Conservation (phyloP, 192 early-diverging fungal species). For the Entomortierella beljakovae region DNA sequence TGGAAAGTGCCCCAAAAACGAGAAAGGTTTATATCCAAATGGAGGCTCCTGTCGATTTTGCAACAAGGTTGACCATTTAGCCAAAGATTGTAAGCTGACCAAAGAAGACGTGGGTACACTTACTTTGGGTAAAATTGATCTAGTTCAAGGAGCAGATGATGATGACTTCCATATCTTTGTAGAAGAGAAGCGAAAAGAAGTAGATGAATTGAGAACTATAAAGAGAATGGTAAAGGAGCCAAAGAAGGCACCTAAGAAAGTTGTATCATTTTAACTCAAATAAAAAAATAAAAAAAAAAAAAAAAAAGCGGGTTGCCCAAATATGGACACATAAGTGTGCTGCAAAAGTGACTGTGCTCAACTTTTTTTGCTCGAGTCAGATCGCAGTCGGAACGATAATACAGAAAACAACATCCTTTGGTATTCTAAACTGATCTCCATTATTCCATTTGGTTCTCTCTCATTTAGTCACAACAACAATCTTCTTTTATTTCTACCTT, state of each 20-base stretch:
- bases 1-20: conserved; percentile 87
- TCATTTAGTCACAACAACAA: background rate
- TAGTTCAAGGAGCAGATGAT: conserved; percentile 92
- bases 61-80: conserved; percentile 87
- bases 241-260: conserved; percentile 41
- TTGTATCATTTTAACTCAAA: conserved; percentile 40
- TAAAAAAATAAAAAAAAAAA: background rate
- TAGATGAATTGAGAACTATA: conserved; percentile 55
- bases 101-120: conserved; percentile 67
- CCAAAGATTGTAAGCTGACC: conserved; percentile 81
- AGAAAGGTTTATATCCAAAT: conserved; percentile 89
- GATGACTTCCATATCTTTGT: conserved; percentile 89
- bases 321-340: background rate
- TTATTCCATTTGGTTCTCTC: conserved; percentile 27
- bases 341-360: background rate
- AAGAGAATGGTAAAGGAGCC: conserved; percentile 33
- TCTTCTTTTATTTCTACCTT: conserved; percentile 3
- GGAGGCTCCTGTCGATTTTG: conserved; percentile 93
- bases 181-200: conserved; percentile 65
- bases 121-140: conserved; percentile 80
- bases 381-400: background rate
- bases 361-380: background rate
- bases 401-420: background rate
- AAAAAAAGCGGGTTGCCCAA: background rate
- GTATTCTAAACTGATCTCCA: background rate